phyloP scores from a whole-genome alignment of 208 protist species.

The Leishmania turanica region DNA sequence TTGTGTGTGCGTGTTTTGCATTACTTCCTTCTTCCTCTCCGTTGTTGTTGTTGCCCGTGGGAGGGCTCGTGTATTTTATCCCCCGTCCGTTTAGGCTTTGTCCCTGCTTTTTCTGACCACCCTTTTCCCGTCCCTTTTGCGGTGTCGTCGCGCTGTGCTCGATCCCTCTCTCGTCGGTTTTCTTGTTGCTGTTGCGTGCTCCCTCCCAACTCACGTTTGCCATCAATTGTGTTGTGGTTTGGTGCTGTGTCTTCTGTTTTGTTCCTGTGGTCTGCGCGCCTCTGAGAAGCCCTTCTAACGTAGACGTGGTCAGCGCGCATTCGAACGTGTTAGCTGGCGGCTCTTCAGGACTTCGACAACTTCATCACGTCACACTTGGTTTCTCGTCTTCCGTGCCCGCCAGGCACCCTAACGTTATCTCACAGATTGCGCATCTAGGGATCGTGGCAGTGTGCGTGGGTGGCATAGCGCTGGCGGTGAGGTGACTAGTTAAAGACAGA shows the following conservation, averaged over 20 bases:
- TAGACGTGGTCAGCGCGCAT: background rate
- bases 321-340: background rate
- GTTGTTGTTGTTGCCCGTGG: background rate
- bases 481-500: background rate
- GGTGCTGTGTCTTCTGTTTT: constrained; percentile 12
- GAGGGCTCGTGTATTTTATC: constrained; percentile 8
- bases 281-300: background rate
- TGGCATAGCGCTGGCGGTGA: background rate
- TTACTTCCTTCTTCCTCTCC: background rate
- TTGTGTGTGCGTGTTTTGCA: background rate
- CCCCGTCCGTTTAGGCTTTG: background rate
- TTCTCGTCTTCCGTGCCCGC: background rate
- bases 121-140: background rate
- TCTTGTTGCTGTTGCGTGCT: background rate
- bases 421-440: background rate
- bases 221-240: background rate
- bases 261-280: background rate
- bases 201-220: background rate
- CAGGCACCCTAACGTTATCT: background rate
- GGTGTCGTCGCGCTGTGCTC: background rate
- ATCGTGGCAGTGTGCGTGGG: background rate
- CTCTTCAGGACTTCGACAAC: background rate
- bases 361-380: background rate
- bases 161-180: background rate
- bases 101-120: background rate